A percentile compares a stretch with the other conserved stretches of the same genome.
phyloP scores from a whole-genome alignment of 345 rosid genomes.

The Mangifera indica region DNA sequence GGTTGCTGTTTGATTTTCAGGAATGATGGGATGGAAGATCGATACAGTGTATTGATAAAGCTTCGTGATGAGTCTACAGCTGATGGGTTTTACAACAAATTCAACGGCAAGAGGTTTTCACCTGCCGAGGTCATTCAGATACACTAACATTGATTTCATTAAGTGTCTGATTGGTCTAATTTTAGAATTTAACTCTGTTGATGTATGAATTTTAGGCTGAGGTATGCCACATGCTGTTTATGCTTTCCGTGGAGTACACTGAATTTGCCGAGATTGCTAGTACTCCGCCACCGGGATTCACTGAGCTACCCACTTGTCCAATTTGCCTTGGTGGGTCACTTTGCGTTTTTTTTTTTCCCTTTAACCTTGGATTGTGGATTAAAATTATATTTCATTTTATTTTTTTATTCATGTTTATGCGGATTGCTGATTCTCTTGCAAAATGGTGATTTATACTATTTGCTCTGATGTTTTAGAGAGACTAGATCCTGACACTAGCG shows the following conservation, averaged over 20 bases:
- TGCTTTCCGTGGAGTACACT: constrained; percentile 59
- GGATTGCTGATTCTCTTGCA: background rate
- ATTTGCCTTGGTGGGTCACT: constrained; percentile 73
- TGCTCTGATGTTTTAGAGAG: constrained; percentile 50
- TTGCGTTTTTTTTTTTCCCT: background rate
- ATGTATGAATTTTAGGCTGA: constrained; percentile 56
- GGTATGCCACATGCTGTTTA: constrained; percentile 71
- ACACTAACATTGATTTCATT: background rate
- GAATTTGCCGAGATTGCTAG: constrained; percentile 66
- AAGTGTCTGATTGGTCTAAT: background rate
- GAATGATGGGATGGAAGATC: constrained; percentile 92
- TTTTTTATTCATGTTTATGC: background rate
- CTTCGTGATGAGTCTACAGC: constrained; percentile 56
- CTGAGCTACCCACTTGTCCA: constrained; percentile 86
- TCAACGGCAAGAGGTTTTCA: constrained; percentile 70
- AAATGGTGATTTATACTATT: background rate
- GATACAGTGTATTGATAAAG: constrained; percentile 73
- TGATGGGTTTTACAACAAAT: constrained; percentile 51
- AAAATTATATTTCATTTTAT: background rate
- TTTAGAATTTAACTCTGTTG: background rate
- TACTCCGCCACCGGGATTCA: constrained; percentile 61
- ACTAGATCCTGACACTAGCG: constrained; percentile 90
- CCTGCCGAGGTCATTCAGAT: constrained; percentile 67
- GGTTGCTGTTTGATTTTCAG: constrained; percentile 24
- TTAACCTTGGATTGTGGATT: background rate